phyloP scores from a whole-genome alignment of 495 filamentous ascomycete genomes.

The Bombardia bombarda region DNA sequence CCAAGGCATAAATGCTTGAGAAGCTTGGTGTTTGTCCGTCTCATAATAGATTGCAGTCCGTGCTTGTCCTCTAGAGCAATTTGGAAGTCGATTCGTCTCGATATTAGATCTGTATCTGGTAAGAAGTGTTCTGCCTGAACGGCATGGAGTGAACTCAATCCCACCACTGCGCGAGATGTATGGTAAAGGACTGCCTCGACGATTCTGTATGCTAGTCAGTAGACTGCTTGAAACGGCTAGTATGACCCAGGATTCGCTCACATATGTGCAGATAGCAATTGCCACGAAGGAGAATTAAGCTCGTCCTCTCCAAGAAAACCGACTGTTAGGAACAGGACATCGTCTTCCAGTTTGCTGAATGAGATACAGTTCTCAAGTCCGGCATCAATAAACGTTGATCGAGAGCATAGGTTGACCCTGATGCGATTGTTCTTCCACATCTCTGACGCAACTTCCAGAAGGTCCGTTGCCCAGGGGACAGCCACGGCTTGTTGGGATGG shows the following conservation, averaged over 20 bases:
- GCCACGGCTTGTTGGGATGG: too few species aligned
- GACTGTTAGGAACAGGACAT: conserved; percentile 1
- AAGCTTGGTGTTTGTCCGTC: conserved; percentile 2
- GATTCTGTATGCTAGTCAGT: too few species aligned
- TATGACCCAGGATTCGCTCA: too few species aligned
- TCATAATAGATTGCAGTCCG: conserved; percentile 1
- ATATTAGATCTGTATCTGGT: background rate
- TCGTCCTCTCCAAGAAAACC: conserved; percentile 6
- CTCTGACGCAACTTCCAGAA: conserved; percentile 5
- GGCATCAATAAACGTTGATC: conserved; percentile 3
- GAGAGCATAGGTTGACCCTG: conserved; percentile 1
- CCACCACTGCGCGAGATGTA: conserved; percentile 4
- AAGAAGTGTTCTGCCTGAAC: conserved; percentile 10
- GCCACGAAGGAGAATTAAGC: background rate
- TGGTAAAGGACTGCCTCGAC: conserved; percentile 14
- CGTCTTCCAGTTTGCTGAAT: conserved; percentile 2
- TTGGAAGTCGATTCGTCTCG: conserved; percentile 9
- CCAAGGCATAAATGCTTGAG: conserved; percentile 15
- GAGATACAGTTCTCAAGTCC: conserved; percentile 6
- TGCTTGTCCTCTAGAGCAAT: conserved; percentile 4
- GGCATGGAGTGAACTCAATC: conserved; percentile 3
- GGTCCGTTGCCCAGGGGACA: background rate
- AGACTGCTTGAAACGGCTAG: too few species aligned
- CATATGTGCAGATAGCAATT: conserved; percentile 1
- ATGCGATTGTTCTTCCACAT: conserved; percentile 9